Percentiles rank a stretch among this genome's conserved stretches.
Evolutionary conservation across 495 filamentous ascomycete genomes (phyloP).

Genomic region (Aspergillus ostianus): DNA sequence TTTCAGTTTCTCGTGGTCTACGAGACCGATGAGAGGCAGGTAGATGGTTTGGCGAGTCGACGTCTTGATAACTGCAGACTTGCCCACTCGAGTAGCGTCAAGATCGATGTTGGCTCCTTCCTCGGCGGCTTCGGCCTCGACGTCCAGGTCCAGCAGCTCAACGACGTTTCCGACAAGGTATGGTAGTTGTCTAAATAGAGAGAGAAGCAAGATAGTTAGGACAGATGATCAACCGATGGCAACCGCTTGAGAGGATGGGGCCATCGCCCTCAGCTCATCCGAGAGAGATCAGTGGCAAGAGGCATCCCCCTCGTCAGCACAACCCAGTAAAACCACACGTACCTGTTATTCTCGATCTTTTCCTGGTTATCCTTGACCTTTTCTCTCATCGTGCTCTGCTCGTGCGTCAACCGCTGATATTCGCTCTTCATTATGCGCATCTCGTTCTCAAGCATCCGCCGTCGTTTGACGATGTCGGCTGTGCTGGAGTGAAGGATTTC

Average conservation of each 20-base stretch:
- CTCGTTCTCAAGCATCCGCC: conserved; percentile 92
- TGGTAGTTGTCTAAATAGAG: conserved; percentile 74
- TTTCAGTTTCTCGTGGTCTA: conserved; percentile 89
- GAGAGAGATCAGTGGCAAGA: neutral
- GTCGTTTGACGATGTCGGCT: conserved; percentile 83
- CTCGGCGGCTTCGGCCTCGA: conserved; percentile 91
- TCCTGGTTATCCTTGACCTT: conserved; percentile 99
- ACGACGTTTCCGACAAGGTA: conserved; percentile 99
- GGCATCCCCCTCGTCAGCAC: conserved; percentile 4
- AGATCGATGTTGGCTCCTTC: conserved; percentile 98
- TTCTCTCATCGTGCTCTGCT: conserved; percentile 91
- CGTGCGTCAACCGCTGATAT: conserved; percentile 87
- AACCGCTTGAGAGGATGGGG: neutral
- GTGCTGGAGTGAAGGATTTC: conserved; percentile 90
- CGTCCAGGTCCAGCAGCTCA: conserved; percentile 93
- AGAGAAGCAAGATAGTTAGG: conserved; percentile 8
- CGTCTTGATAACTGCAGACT: conserved; percentile 99
- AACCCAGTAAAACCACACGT: conserved; percentile 25
- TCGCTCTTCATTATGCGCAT: conserved; percentile 98
- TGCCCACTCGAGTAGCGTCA: conserved; percentile 93
- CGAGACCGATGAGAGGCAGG: conserved; percentile 93
- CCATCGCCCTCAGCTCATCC: neutral
- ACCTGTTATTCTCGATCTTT: conserved; percentile 99
- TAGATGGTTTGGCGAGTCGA: conserved; percentile 99
- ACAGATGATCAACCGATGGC: neutral